Base-by-base conservation (phyloP, 2,329 filamentous ascomycete genomes). In the Cercospora sesami region DNA sequence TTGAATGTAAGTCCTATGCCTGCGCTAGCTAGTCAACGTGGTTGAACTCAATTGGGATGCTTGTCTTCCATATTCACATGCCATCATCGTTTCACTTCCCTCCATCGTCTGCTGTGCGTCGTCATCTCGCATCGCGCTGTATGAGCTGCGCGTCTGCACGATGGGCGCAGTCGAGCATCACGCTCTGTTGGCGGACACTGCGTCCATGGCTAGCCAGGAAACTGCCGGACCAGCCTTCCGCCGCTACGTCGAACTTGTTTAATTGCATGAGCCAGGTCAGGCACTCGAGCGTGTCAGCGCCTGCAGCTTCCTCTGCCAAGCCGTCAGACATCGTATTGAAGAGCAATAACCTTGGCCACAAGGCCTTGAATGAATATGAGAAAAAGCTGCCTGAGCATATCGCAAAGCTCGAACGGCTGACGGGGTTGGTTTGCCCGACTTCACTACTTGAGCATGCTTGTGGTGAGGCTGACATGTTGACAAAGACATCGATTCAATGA, bases 161-260 rank as follows among this genome's bases (percentile, higher is more conserved):
- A 62, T 62, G 21, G 60, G 3, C 45, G 18, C 45, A 39, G 18
- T 21, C 45, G 45, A 26, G 45, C 45, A 21, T 51, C 18, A n/a
- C 4, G 45, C 45, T 12, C 45, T 23, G 45, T 51, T n/a, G 45
- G 21, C 45, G 21, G 28, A n/a, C 16, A 33, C 10, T 30, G 16
- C 26, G 39, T 1, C 60, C 39, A 45, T 23, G 36, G 60, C 23
- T 10, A 18, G n/a, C 23, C 21, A 62, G 28, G 28, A 21, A 28
- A 28, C 18, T 14, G 60, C 39, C 60, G 36, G n/a, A 21, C 4
- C 60, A 48, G 39, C 60, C 18, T 18, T 45, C 14, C 39, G 39
- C 45, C 62, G 48, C 62, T 64, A 64, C 31, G 33, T 26, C 16
- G 31, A 36, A 57, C 21, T 53, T 64, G 62, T 64, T 63, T 63